Evolutionary conservation across 192 early-diverging fungal genomes (phyloP).

Genomic region (Podila minutissima): DNA sequence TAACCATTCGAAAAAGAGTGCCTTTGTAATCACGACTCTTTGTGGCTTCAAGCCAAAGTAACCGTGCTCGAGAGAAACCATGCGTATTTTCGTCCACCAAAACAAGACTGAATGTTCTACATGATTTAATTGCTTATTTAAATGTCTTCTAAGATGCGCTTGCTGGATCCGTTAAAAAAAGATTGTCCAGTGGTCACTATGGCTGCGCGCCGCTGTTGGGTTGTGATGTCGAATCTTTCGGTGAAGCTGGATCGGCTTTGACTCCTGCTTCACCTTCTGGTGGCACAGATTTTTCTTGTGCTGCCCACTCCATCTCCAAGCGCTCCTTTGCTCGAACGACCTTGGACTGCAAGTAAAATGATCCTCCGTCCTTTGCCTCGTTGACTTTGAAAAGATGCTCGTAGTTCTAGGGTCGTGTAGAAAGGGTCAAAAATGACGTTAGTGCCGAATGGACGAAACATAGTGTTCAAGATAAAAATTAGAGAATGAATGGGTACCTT

Average conservation of each 20-base stretch:
- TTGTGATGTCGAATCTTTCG: slow-evolving; percentile 2
- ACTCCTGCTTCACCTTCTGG: neutral
- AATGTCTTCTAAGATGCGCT: too few species aligned
- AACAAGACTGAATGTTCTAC: too few species aligned
- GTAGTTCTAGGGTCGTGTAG: slow-evolving; percentile 68
- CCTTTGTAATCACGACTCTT: too few species aligned
- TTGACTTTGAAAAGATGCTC: slow-evolving; percentile 90
- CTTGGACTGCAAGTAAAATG: slow-evolving; percentile 95
- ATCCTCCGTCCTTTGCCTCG: slow-evolving; percentile 86
- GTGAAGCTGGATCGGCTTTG: neutral
- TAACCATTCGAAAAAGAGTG: neutral
- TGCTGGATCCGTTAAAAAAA: too few species aligned
- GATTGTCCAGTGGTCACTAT: neutral
- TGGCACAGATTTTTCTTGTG: slow-evolving; percentile 49
- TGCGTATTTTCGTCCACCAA: too few species aligned
- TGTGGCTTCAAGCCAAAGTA: too few species aligned
- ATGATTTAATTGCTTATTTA: too few species aligned
- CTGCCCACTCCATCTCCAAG: slow-evolving; percentile 87
- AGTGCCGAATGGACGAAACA: neutral
- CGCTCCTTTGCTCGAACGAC: slow-evolving; percentile 94
- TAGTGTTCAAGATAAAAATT: neutral
- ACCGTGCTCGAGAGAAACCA: too few species aligned
- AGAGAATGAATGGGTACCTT: slow-evolving; percentile 46
- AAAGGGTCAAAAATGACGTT: neutral
- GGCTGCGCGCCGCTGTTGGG: neutral